Evolutionary conservation across 371 early-diverging fungal genomes (phyloP).

Genomic region (Chytridium lagenaria): DNA sequence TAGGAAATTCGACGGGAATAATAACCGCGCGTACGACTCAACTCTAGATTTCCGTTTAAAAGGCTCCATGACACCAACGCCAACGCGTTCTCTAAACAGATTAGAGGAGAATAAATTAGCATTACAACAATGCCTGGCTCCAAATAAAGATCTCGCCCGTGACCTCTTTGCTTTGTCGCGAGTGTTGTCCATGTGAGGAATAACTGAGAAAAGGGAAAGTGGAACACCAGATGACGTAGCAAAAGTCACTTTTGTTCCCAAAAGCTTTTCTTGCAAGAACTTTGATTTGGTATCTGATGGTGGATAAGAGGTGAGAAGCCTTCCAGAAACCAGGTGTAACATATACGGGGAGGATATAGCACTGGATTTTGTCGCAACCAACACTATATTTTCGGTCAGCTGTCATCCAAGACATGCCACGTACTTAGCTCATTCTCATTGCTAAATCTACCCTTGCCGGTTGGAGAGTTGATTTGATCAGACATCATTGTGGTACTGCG

Average conservation of each 20-base stretch:
- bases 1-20: conserved; percentile 45
- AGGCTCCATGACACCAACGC: conserved; percentile 43
- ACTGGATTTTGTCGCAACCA: neutral
- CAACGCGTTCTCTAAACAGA: conserved; percentile 40
- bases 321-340: conserved; percentile 6
- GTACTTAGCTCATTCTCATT: neutral
- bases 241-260: neutral
- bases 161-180: conserved; percentile 26
- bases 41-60: conserved; percentile 45
- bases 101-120: neutral
- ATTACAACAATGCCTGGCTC: conserved; percentile 40
- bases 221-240: conserved; percentile 32
- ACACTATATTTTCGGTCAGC: neutral
- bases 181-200: conserved; percentile 35
- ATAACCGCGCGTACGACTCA: conserved; percentile 45
- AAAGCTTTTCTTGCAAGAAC: conserved; percentile 2
- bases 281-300: conserved; percentile 6
- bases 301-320: neutral
- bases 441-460: neutral
- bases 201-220: conserved; percentile 45
- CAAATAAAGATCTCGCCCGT: conserved; percentile 31
- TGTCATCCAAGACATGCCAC: no score
- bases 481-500: neutral
- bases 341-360: neutral
- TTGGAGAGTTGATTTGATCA: neutral